Conservation (phyloP, 2,329 filamentous ascomycete genomes). For the Chrysosporium keratinophilum region DNA sequence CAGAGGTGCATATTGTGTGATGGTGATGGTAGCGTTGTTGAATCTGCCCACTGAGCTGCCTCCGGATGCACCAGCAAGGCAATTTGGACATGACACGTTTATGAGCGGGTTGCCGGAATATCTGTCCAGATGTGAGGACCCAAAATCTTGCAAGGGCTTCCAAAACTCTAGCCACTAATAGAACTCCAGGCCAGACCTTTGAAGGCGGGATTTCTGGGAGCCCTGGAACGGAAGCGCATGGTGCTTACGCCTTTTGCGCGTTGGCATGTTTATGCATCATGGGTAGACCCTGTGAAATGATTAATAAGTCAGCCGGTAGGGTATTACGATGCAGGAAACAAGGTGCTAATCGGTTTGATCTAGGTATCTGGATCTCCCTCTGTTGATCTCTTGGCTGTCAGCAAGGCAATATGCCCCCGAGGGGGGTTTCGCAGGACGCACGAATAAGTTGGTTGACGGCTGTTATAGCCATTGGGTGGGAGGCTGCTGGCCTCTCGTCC, state of each 20-base stretch:
- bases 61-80: slow-evolving; percentile 56
- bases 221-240: slow-evolving; percentile 84
- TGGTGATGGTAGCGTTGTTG: slow-evolving; percentile 72
- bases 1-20: slow-evolving; percentile 84
- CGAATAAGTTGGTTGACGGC: slow-evolving; percentile 95
- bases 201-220: slow-evolving; percentile 86
- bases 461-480: slow-evolving; percentile 99
- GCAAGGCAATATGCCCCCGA: slow-evolving; percentile 82
- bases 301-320: slow-evolving; percentile 52
- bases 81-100: slow-evolving; percentile 54
- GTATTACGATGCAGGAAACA: slow-evolving; percentile 4
- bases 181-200: slow-evolving; percentile 64
- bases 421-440: slow-evolving; percentile 83
- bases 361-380: slow-evolving; percentile 65
- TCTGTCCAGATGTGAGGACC: slow-evolving; percentile 61
- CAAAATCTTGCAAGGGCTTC: slow-evolving; percentile 5
- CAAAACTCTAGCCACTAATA: slow-evolving; percentile 5
- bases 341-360: slow-evolving; percentile 16
- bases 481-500: slow-evolving; percentile 82
- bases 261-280: slow-evolving; percentile 80
- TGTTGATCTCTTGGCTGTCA: slow-evolving; percentile 77
- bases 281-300: slow-evolving; percentile 62
- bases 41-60: slow-evolving; percentile 73
- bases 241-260: slow-evolving; percentile 91
- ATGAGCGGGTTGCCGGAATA: slow-evolving; percentile 67